Evolutionary conservation across 495 filamentous ascomycete species (phyloP), one percentile per base, ranked within the genome.

Genomic region (Aspergillus panamensis): DNA sequence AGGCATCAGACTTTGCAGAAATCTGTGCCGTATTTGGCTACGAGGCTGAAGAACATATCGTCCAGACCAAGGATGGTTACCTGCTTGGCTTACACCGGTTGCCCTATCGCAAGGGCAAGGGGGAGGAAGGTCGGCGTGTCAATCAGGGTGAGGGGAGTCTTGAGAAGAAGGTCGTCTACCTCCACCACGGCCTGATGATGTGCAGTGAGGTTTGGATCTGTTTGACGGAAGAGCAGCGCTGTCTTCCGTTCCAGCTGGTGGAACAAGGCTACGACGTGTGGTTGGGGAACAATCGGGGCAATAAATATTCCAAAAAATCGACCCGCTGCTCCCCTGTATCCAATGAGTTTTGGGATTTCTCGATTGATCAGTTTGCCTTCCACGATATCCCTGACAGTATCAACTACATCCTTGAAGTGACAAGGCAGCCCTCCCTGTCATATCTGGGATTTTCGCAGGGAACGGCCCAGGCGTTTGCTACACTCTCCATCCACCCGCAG

Each of bases 201-300:
- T 96, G 96, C 71, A 96, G 92, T 71, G 94, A 98, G 74, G 94
- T 97, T 19, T 98, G 94, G 94, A 90, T 97, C 17, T 95, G 90
- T 68, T 74, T 91, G 64, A 92, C 93, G 3, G 91, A 98, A 48
- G 86, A 84, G 61, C 82, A 96, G 70, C 81, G 91, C 53, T 90
- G 84, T 59, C 77, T 98, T 12, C 91, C 94, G 0, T 98, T 98
- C 71, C 81, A 86, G 57, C 77, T 98, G 43, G 92, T 96, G 0
- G 92, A 97, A 67, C 83, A 80, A 66, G 94, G 94, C 8, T 97
- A 94, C 64, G 94, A 98, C 80, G 92, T 97, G 60, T 98, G 94
- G 94, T 76, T 97, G 53, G 94, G 94, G 16, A 98, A 98, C 64
- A 98, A 98, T 66, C 84, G 94, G 7, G 94, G 94, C 20, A 98